These are phyloP conservation scores for Alternaria hordeiaustralica DNA, from an alignment of 2,329 filamentous ascomycete genomes.

Conservation along the genomic window DNA sequence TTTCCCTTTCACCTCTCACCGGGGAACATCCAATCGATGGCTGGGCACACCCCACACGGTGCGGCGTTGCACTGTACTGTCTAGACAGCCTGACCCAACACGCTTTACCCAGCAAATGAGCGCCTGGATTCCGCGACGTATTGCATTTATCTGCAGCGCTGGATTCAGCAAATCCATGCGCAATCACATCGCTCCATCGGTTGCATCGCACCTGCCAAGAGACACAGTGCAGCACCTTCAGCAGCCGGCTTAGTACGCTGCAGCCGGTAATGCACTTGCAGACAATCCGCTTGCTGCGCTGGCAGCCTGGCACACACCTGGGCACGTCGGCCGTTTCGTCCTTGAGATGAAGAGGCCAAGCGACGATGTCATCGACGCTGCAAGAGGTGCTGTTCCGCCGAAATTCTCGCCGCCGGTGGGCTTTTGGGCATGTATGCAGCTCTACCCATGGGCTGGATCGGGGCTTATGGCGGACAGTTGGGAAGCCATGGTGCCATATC, in stretches of 20 bases:
- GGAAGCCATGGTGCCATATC: not conserved
- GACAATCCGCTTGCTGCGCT: constrained; percentile 6
- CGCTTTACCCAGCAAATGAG: constrained; percentile 17
- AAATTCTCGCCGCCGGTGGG: not conserved
- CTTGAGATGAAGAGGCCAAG: not conserved
- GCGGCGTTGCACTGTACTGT: not conserved
- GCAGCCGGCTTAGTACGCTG: not conserved
- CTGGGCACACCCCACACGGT: not conserved
- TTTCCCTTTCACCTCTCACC: not conserved
- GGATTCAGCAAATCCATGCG: constrained; percentile 16
- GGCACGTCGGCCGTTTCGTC: not conserved
- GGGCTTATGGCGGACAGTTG: not conserved
- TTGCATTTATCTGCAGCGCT: constrained; percentile 15
- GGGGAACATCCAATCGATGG: not conserved
- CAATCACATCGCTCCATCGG: constrained; percentile 14
- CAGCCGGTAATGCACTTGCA: not conserved
- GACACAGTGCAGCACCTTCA: constrained; percentile 5
- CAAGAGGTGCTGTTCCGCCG: not conserved
- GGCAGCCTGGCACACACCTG: not conserved
- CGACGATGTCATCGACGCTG: not conserved
- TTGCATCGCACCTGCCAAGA: constrained; percentile 11
- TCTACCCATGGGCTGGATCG: constrained; percentile 7
- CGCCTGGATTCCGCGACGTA: constrained; percentile 5
- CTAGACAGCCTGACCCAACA: not conserved
- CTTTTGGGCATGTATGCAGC: constrained; percentile 6